Conservation (phyloP, 1,284 basidiomycete species). For the Moesziomyces sp. region DNA sequence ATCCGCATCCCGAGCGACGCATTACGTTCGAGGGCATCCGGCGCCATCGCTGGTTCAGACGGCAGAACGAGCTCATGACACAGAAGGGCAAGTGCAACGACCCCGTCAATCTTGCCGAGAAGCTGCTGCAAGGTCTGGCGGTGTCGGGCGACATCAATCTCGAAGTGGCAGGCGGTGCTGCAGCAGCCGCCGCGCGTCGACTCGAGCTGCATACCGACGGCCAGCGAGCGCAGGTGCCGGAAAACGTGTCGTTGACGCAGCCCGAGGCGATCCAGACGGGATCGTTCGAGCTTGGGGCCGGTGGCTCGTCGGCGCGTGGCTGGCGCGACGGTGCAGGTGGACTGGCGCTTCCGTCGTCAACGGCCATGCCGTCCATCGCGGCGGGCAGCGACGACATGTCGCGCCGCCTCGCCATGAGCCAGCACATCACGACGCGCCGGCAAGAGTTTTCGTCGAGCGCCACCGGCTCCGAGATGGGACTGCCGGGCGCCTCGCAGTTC, state of each 20-base stretch:
- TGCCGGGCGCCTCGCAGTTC: slow-evolving; percentile 55
- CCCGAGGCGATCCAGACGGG: slow-evolving; percentile 59
- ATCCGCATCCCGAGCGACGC: slow-evolving; percentile 55
- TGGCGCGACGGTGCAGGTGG: slow-evolving; percentile 28
- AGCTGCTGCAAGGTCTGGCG: slow-evolving; percentile 63
- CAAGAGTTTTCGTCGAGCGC: slow-evolving; percentile 36
- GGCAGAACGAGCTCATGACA: slow-evolving; percentile 57
- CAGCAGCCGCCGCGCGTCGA: slow-evolving; percentile 31
- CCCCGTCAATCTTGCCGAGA: slow-evolving; percentile 64
- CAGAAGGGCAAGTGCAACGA: slow-evolving; percentile 62
- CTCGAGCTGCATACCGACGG: slow-evolving; percentile 63
- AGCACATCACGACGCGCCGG: slow-evolving; percentile 49
- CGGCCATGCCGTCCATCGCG: slow-evolving; percentile 49
- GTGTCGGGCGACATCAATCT: slow-evolving; percentile 64
- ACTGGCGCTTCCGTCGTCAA: slow-evolving; percentile 49
- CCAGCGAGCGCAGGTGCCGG: slow-evolving; percentile 60
- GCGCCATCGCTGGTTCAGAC: slow-evolving; percentile 64
- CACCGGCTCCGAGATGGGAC: slow-evolving; percentile 16
- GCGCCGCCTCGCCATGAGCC: slow-evolving; percentile 51
- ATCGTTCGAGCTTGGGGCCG: slow-evolving; percentile 35
- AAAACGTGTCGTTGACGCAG: slow-evolving; percentile 64
- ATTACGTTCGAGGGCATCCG: slow-evolving; percentile 60
- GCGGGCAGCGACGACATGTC: slow-evolving; percentile 38
- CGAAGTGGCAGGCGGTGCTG: slow-evolving; percentile 19
- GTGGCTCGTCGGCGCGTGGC: slow-evolving; percentile 20